phyloP scores from a whole-genome alignment of 1,284 basidiomycete species.

The Boletus sp. region DNA sequence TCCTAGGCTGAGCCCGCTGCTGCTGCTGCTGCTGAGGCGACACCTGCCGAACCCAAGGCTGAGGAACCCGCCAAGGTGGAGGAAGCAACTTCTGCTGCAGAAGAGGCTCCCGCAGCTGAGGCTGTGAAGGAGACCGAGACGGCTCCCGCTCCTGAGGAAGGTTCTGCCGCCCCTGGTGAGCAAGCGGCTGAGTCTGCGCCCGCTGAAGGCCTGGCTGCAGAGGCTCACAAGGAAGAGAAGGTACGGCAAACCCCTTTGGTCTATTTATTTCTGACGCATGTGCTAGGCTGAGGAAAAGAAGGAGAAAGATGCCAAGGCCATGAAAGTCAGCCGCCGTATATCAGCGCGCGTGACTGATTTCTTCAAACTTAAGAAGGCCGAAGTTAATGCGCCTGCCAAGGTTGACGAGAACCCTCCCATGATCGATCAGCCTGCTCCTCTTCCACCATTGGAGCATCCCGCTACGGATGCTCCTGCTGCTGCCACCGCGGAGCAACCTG shows the following conservation, averaged over 20 bases:
- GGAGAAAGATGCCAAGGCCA: constrained; percentile 42
- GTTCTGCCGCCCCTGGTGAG: constrained; percentile 33
- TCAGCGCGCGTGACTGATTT: constrained; percentile 73
- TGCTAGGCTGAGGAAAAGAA: constrained; percentile 45
- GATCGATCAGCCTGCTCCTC: constrained; percentile 70
- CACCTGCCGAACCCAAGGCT: constrained; percentile 32
- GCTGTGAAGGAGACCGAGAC: constrained; percentile 50
- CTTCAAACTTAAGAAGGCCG: constrained; percentile 74
- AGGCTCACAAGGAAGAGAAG: constrained; percentile 62
- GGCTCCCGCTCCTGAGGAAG: constrained; percentile 32
- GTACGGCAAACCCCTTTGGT: constrained; percentile 31
- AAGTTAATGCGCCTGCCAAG: constrained; percentile 70
- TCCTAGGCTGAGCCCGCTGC: constrained; percentile 21
- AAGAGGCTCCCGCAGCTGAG: constrained; percentile 38
- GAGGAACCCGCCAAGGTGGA: constrained; percentile 42
- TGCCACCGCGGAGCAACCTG: constrained; percentile 37
- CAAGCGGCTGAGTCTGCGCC: constrained; percentile 27
- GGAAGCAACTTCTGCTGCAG: constrained; percentile 28
- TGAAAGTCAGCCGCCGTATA: constrained; percentile 70
- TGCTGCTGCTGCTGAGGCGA: constrained; percentile 33
- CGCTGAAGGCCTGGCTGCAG: constrained; percentile 34
- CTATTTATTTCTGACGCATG: neutral
- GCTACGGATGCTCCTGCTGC: constrained; percentile 38
- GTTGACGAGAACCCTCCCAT: constrained; percentile 80
- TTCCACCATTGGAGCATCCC: constrained; percentile 74